phyloP scores from a whole-genome alignment of 169 alveolate genomes.

The Toxoplasma gondii region DNA sequence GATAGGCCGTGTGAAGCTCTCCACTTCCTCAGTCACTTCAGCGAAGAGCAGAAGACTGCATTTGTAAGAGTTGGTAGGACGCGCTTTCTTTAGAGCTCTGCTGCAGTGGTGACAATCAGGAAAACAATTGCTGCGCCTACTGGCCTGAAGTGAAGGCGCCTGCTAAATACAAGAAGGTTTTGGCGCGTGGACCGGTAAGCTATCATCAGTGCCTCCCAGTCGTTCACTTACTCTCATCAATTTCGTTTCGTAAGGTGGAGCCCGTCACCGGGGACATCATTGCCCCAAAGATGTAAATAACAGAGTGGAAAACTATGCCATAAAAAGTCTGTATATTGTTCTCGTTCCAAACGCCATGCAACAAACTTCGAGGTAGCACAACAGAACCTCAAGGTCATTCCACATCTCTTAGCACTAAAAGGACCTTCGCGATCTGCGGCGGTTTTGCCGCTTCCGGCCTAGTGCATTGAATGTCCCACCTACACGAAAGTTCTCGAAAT shows the following conservation, averaged over 20 bases:
- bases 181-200: constrained; percentile 45
- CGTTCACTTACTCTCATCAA: background rate
- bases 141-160: constrained; percentile 43
- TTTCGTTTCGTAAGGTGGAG: constrained; percentile 10
- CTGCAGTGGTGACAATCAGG: background rate
- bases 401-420: no score
- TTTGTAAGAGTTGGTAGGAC: background rate
- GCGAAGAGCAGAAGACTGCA: background rate
- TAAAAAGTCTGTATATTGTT: no score
- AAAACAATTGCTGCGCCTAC: constrained; percentile 46
- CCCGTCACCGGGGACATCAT: constrained; percentile 31
- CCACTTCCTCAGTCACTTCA: constrained; percentile 3
- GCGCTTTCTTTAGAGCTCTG: background rate
- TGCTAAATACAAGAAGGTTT: background rate
- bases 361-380: no score
- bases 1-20: constrained; percentile 49
- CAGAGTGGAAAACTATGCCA: background rate
- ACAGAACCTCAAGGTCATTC: no score
- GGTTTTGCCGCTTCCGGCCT: no score
- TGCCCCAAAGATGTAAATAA: background rate
- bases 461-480: no score
- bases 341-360: no score
- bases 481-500: no score
- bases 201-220: background rate
- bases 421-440: no score